Evolutionary conservation across 2,329 filamentous ascomycete species (phyloP).

Genomic region (Calonectria pauciramosa): DNA sequence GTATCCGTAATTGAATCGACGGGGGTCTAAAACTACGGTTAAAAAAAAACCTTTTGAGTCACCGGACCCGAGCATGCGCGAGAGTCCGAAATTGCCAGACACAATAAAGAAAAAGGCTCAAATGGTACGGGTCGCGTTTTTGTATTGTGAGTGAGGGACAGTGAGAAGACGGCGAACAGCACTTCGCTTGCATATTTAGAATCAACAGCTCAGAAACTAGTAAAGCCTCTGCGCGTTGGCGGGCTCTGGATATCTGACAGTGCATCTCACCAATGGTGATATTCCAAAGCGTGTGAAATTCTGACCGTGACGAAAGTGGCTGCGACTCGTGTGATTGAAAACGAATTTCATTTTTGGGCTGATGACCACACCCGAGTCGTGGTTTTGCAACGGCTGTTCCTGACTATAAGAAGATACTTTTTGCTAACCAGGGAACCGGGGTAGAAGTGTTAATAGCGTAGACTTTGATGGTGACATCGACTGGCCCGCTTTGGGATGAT

Average conservation of each 20-base stretch:
- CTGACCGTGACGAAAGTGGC: neutral
- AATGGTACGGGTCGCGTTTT: neutral
- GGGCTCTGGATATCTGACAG: neutral
- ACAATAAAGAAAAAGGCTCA: neutral
- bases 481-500: neutral
- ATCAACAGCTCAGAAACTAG: neutral
- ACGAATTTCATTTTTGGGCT: neutral
- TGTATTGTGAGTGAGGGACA: neutral
- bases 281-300: neutral
- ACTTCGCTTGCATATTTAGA: neutral
- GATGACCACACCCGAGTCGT: neutral
- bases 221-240: neutral
- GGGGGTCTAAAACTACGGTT: neutral
- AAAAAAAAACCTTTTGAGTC: neutral
- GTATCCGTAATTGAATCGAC: neutral
- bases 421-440: neutral
- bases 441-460: neutral
- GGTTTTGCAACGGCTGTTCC: neutral
- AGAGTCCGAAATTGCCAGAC: neutral
- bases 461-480: neutral
- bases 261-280: neutral
- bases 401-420: neutral
- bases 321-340: neutral
- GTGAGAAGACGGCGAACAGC: neutral
- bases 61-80: neutral